These are phyloP conservation scores for Persicaria maculosa DNA, from an alignment of 148 eudicot genomes.

Conservation along the genomic window DNA sequence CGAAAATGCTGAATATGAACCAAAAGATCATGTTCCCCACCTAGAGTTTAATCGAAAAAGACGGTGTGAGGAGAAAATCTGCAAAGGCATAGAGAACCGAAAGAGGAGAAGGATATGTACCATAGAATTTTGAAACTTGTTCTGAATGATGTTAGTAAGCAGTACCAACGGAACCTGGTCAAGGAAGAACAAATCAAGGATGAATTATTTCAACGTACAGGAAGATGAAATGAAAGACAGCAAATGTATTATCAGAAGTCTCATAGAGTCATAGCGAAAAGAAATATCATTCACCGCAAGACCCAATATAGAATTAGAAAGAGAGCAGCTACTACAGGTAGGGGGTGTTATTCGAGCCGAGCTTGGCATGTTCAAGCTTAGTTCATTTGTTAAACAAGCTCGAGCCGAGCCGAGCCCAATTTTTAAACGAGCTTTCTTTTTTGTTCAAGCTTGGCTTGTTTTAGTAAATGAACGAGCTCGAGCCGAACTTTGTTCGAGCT, in stretches of 20 bases:
- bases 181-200: not conserved
- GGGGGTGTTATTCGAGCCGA: too few species aligned
- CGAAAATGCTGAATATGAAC: conserved; percentile 87
- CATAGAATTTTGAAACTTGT: conserved; percentile 80
- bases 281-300: too few species aligned
- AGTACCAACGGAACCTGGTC: conserved; percentile 79
- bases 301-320: too few species aligned
- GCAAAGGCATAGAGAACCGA: not conserved
- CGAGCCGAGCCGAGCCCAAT: too few species aligned
- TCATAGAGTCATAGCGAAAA: not conserved
- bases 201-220: not conserved
- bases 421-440: too few species aligned
- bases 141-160: conserved; percentile 64
- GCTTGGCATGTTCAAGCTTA: too few species aligned
- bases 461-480: too few species aligned
- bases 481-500: too few species aligned
- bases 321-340: too few species aligned
- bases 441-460: too few species aligned
- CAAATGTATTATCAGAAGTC: not conserved
- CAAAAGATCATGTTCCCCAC: conserved; percentile 96
- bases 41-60: conserved; percentile 23
- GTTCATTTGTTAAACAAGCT: too few species aligned
- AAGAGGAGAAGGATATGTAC: conserved; percentile 27
- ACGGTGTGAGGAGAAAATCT: not conserved
- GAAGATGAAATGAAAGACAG: not conserved